Evolutionary conservation across 768 basidiomycete genomes (phyloP).

Genomic region (Mycena galericulata): DNA sequence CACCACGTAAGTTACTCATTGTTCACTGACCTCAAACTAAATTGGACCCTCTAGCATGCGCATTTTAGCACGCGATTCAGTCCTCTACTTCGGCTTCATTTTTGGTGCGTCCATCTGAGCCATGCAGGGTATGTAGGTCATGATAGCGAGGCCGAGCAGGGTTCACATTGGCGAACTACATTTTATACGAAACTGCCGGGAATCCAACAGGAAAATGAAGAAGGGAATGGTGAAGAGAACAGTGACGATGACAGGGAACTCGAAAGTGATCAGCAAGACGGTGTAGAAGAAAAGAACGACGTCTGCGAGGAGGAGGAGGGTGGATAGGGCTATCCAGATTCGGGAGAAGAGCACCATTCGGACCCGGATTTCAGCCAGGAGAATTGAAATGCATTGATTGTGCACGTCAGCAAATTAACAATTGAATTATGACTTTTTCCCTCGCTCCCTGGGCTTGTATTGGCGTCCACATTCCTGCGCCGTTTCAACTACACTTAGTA

Average conservation of each 20-base stretch:
- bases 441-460: neutral
- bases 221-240: neutral
- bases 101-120: too few species aligned
- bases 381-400: neutral
- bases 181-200: too few species aligned
- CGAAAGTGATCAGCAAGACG: neutral
- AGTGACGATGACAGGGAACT: neutral
- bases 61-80: too few species aligned
- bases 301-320: neutral
- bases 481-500: neutral
- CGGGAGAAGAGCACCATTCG: too few species aligned
- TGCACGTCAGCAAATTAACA: neutral
- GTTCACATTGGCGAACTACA: too few species aligned
- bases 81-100: too few species aligned
- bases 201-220: neutral
- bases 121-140: too few species aligned
- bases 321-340: too few species aligned
- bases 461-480: neutral
- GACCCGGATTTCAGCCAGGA: neutral
- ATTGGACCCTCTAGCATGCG: too few species aligned
- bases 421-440: neutral
- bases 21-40: too few species aligned
- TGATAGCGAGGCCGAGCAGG: too few species aligned
- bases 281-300: neutral
- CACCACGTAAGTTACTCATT: too few species aligned